Base-by-base conservation (phyloP, 2,329 filamentous ascomycete species). In the Ceratocystis lukuohia region DNA sequence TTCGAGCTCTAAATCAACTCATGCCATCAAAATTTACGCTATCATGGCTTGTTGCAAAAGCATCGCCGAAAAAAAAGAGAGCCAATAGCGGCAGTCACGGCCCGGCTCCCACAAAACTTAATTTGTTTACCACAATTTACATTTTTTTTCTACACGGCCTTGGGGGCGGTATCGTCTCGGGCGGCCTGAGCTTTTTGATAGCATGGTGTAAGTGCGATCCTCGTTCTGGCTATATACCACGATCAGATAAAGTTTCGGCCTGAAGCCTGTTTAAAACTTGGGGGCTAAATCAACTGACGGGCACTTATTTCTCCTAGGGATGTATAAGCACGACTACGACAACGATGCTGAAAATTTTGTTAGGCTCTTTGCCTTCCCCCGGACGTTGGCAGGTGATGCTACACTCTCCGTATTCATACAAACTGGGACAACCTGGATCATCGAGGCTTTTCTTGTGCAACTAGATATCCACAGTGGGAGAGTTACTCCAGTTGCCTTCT, bases 321-420 rank as follows among this genome's bases (percentile, higher is more conserved):
- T 81, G 77, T 81, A 82, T 72, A 75, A 75, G 68, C 72, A 72
- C 10, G 53, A 65, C 30, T 68, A 70, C 2, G 70, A 76, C 64
- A 70, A 76, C 64, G 77, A 77, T 1, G 12, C 20, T 15, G 25
- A 37, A 0, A 59, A 37, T 1, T 37, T 37, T 33, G 78, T 82
- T 68, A 75, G 77, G 17, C 74, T 83, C 59, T 82, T 79, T 70
- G 72, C 75, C 68, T 76, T 80, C 33, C 80, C 80, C 68, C 80
- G 80, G 69, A 82, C 80, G 1, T 74, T 83, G 1, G 76, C 79
- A 8, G 78, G 76, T 65, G 81, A 83, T 71, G 77, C 77, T 2
- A 77, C 75, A 46, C 74, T 83, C 50, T 82, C 80, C n/a, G 76
- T 81, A 67, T 74, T 82, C 68, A 64, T 82, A 63, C 80, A 82